Base-by-base conservation (phyloP, 169 alveolate species). In the Sarcocystis neurona region DNA sequence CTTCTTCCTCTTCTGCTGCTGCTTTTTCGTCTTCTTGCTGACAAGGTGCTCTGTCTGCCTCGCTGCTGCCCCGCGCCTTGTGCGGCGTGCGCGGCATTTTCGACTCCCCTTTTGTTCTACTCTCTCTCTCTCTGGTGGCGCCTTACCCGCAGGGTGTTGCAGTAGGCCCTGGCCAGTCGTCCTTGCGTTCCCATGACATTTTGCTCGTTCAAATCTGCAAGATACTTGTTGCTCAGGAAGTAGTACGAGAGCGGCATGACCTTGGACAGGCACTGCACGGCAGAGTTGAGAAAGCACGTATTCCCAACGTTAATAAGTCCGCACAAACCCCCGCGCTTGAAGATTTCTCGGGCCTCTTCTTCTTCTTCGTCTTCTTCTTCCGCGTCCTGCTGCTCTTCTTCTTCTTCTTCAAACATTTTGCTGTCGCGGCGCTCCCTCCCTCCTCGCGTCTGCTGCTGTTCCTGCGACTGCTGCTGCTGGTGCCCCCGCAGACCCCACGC, bases 241-340 rank as follows among this genome's bases (percentile, higher is more conserved):
- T 60, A 82, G 44, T 44, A 66, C 37, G 88, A 58, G 63, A 82
- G 72, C 20, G 88, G 88, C n/a, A 82, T 58, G 27, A 82, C 88
- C 10, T 37, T 94, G 8, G 97, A 90, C 48, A 95, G 88, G 63
- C 97, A 95, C 92, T 95, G 97, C 50, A 95, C 82, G 3, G 95
- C 94, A 70, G 96, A 93, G 60, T 94, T 95, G 92, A 95, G 90
- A 90, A 93, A 95, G 89, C 97, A 95, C 8, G 97, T 94, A 84
- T 93, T 87, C 75, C 96, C 95, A 92, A 91, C 53, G 89, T 95
- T 89, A 68, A 91, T 66, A 90, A 94, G 93, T 6, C 96, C 96
- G 39, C 89, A 48, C 46, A 92, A 3, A 30, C 94, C 94, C 34
- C 90, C 78, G 6, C 56, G 44, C 50, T 78, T 79, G 27, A 82